phyloP scores from a whole-genome alignment of 2,329 filamentous ascomycete genomes.

The Colletotrichum australisinense region DNA sequence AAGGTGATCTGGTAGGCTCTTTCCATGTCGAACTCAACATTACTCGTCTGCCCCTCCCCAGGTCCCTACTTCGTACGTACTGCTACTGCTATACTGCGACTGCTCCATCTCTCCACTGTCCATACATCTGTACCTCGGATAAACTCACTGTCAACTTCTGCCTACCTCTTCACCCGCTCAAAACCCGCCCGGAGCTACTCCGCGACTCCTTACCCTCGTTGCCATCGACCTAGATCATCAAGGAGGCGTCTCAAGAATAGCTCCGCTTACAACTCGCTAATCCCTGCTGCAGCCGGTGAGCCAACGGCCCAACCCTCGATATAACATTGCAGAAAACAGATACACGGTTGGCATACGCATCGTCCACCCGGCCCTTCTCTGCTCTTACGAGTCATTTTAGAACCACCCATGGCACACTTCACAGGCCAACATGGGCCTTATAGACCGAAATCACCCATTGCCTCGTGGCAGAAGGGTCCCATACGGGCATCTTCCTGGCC shows the following conservation, averaged over 20 bases:
- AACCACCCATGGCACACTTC: slow-evolving; percentile 2
- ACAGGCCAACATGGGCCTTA: not conserved
- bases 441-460: slow-evolving; percentile 6
- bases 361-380: slow-evolving; percentile 20
- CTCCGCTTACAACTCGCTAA: slow-evolving; percentile 12
- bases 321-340: not conserved
- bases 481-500: slow-evolving; percentile 20
- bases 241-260: not conserved
- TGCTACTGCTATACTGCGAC: too few relatives aligned
- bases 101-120: too few relatives aligned
- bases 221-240: slow-evolving; percentile 5
- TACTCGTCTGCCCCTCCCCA: not conserved
- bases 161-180: slow-evolving; percentile 2
- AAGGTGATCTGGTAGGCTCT: too few relatives aligned
- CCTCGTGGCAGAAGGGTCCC: slow-evolving; percentile 31
- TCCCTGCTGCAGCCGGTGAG: slow-evolving; percentile 16
- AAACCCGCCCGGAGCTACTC: slow-evolving; percentile 14
- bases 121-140: too few relatives aligned
- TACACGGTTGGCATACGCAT: not conserved
- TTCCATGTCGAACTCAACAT: too few relatives aligned
- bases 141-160: not conserved
- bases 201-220: slow-evolving; percentile 1
- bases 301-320: not conserved
- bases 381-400: slow-evolving; percentile 30
- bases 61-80: too few relatives aligned